phyloP scores from a whole-genome alignment of 129 eudicot genomes.

The Escallonia rubra region DNA sequence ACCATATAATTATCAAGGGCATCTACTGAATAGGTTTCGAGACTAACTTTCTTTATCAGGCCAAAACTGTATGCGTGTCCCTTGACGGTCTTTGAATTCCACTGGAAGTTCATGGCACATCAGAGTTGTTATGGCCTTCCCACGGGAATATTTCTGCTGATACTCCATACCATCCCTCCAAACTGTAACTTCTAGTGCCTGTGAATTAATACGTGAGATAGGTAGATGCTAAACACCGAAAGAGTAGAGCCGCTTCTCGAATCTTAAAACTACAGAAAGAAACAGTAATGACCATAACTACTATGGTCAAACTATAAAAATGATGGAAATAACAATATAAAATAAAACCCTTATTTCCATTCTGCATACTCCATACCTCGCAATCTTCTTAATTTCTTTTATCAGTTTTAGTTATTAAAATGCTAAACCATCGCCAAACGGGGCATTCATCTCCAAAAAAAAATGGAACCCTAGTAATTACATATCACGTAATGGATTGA shows the following conservation, averaged over 20 bases:
- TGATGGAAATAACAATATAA: no score
- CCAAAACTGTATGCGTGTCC: conserved; percentile 78
- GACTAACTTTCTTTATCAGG: conserved; percentile 70
- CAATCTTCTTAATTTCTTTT: no score
- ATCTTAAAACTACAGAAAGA: neutral
- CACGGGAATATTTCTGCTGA: conserved; percentile 81
- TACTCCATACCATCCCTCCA: conserved; percentile 83
- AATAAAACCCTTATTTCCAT: no score
- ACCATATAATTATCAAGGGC: conserved; percentile 1
- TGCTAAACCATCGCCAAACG: no score
- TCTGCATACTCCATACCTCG: no score
- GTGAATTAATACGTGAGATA: conserved; percentile 15
- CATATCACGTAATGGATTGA: no score
- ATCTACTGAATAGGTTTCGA: neutral
- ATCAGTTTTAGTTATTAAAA: no score
- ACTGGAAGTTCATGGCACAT: conserved; percentile 52
- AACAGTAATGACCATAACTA: no score
- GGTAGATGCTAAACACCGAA: neutral
- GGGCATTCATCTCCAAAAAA: no score
- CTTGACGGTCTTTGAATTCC: conserved; percentile 38
- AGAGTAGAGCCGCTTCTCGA: neutral
- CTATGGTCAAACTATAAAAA: no score
- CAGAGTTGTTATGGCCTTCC: conserved; percentile 66
- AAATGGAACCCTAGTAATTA: no score
- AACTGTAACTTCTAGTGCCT: conserved; percentile 91